Evolutionary conservation across 2,329 filamentous ascomycete species (phyloP), one percentile per base, ranked within the genome.

Genomic region (Fusarium tricinctum): DNA sequence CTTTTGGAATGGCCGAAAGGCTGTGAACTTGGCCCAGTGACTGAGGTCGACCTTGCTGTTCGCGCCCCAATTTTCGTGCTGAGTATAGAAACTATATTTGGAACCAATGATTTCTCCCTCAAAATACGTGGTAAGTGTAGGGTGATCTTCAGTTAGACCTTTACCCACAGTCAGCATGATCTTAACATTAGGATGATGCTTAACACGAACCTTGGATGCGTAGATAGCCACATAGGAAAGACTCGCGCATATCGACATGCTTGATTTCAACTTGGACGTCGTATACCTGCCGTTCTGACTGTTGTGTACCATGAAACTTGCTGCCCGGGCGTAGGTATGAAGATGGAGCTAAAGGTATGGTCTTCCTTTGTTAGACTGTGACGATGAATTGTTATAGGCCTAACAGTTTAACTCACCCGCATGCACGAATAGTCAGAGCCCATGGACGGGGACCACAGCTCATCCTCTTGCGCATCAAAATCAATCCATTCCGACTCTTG

Each of bases 241-340:
- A 97, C 78, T 98, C 93, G 56, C 90, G 88, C 86, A 98, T 91
- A 77, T 98, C 94, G 44, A 98, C 94, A 80, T 97, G 91, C 80
- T 98, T 97, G 71, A 99, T 93, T 77, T 97, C 94, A 3, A 99
- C 96, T 75, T 97, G 92, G 1, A 99, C 96, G 66, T 97, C 93
- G 78, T 99, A 99, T 12, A 92, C 88, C 77, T 97, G 94, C 62
- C 92, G 89, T 77, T 98, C 95, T 4, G 95, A 98, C 76, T 95
- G 92, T 75, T 99, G 96, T 15, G 92, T 97, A 58, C 96, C 96
- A 61, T 88, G 87, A 76, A 97, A 99, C 73, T 88, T 92, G 80
- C 93, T 97, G 19, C 94, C 94, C 4, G 94, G 89, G 45, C 93
- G 91, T 57, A 99, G 84, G 78, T 91, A 97, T 0, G 93, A 96